These are phyloP conservation scores for Xylaria bambusicola DNA, from an alignment of 495 filamentous ascomycete genomes.

Conservation along the genomic window DNA sequence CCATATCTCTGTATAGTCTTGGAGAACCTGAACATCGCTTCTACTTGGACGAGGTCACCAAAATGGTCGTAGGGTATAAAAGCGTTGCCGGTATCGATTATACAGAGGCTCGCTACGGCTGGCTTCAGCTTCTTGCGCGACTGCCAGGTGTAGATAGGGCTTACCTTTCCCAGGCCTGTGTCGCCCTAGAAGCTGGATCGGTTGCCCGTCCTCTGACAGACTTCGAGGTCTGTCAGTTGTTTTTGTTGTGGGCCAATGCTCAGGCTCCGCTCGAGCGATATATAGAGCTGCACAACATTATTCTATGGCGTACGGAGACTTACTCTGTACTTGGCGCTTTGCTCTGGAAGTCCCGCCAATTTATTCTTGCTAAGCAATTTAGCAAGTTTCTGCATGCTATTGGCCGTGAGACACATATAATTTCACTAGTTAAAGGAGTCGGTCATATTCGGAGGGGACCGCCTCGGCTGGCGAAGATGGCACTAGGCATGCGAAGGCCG, in stretches of 20 bases:
- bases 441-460: slow-evolving; percentile 13
- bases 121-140: slow-evolving; percentile 30
- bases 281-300: neutral
- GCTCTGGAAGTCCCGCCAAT: slow-evolving; percentile 14
- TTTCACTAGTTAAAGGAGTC: slow-evolving; percentile 5
- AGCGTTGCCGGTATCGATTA: slow-evolving; percentile 11
- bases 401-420: slow-evolving; percentile 4
- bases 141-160: slow-evolving; percentile 21
- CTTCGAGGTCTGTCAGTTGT: slow-evolving; percentile 26
- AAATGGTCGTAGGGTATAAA: slow-evolving; percentile 17
- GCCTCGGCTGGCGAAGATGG: slow-evolving; percentile 17
- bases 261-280: slow-evolving; percentile 13
- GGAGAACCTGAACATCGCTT: slow-evolving; percentile 14
- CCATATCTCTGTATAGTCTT: slow-evolving; percentile 20
- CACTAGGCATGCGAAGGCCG: slow-evolving; percentile 20
- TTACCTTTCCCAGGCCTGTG: slow-evolving; percentile 17
- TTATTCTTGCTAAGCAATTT: neutral
- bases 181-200: slow-evolving; percentile 23
- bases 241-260: slow-evolving; percentile 17
- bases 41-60: slow-evolving; percentile 22
- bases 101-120: slow-evolving; percentile 20
- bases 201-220: slow-evolving; percentile 12
- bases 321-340: neutral
- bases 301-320: neutral
- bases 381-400: neutral